Evolutionary conservation across 768 basidiomycete species (phyloP).

Genomic region (Lactarius sp.): DNA sequence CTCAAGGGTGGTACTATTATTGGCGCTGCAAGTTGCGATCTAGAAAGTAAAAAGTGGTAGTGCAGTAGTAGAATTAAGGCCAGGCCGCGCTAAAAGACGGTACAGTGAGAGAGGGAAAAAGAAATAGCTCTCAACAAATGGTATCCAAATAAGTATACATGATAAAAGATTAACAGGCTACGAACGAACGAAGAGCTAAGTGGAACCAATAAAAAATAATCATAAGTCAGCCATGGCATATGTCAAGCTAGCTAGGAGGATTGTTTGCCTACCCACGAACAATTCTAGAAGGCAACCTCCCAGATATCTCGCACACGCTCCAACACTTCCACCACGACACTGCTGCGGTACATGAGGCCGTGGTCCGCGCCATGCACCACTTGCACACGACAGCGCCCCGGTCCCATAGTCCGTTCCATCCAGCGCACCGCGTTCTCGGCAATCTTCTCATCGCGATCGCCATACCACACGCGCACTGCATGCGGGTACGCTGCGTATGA

Average conservation of each 20-base stretch:
- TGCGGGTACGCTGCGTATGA: constrained; percentile 77
- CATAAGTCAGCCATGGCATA: not conserved
- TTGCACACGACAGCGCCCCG: constrained; percentile 67
- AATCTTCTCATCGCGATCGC: constrained; percentile 90
- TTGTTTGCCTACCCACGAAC: not conserved
- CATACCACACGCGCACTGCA: constrained; percentile 84
- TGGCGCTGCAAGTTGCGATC: constrained; percentile 5
- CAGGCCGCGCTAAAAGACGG: constrained; percentile 11
- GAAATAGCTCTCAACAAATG: not conserved
- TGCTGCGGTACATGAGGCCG: constrained; percentile 87
- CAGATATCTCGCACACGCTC: constrained; percentile 57
- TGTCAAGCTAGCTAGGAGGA: not conserved
- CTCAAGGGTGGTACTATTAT: not conserved
- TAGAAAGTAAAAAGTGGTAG: constrained; percentile 18
- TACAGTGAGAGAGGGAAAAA: constrained; percentile 12
- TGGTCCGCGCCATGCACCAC: constrained; percentile 89
- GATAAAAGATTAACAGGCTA: constrained; percentile 4
- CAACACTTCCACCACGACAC: constrained; percentile 80
- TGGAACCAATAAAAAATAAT: not conserved
- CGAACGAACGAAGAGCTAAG: not conserved
- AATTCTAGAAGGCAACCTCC: constrained; percentile 24
- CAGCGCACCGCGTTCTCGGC: constrained; percentile 85
- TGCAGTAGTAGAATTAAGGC: constrained; percentile 10
- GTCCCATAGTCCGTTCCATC: constrained; percentile 85
- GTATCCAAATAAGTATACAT: constrained; percentile 24